These are phyloP conservation scores for Omphalea diandra DNA, from an alignment of 441 rosid genomes.

Conservation along the genomic window DNA sequence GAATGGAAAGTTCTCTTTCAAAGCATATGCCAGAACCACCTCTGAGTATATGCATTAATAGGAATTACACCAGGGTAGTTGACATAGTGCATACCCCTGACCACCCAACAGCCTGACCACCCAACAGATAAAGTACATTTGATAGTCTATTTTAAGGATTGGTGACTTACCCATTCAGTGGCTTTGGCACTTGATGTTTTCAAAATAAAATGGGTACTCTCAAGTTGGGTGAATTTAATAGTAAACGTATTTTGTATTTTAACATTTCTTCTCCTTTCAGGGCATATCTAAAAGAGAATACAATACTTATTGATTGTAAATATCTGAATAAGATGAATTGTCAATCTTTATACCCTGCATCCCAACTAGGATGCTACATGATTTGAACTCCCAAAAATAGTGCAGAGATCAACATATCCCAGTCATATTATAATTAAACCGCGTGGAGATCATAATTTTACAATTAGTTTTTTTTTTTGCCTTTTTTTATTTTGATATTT, in stretches of 20 bases:
- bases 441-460: no score
- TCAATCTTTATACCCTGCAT: no score
- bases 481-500: no score
- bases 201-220: background rate
- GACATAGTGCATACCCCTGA: background rate
- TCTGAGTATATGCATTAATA: background rate
- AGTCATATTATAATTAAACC: no score
- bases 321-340: background rate
- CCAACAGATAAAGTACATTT: background rate
- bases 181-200: no score
- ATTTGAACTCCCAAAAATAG: no score
- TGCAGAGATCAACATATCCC: no score
- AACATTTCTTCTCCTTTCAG: background rate
- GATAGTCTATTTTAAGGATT: background rate
- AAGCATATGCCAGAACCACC: background rate
- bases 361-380: no score
- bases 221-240: background rate
- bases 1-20: background rate
- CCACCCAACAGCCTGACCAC: background rate
- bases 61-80: no score
- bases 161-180: background rate
- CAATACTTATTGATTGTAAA: background rate
- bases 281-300: background rate
- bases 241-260: background rate
- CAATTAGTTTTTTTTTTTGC: no score